Conservation (phyloP, 768 basidiomycete genomes). For the Cystobasidium onofrii region DNA sequence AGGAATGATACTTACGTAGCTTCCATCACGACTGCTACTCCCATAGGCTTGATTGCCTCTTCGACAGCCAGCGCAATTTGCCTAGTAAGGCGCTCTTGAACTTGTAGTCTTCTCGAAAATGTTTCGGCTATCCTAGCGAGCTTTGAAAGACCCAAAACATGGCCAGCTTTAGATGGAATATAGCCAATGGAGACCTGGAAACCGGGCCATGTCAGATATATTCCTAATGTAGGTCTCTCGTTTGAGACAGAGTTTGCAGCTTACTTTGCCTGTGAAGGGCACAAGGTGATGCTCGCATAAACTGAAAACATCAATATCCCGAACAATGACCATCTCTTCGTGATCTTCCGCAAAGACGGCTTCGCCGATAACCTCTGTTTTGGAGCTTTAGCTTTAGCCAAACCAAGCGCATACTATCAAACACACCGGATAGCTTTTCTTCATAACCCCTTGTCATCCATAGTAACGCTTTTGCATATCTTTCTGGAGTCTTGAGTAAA, state of each 20-base stretch:
- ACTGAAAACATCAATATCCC: conserved; percentile 93
- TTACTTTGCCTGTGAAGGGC: conserved; percentile 91
- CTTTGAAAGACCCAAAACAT: conserved; percentile 86
- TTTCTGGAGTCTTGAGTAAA: conserved; percentile 77
- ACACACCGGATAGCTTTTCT: conserved; percentile 73
- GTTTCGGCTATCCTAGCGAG: conserved; percentile 95
- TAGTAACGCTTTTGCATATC: conserved; percentile 92
- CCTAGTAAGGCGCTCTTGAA: conserved; percentile 93
- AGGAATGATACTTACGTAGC: conserved; percentile 64
- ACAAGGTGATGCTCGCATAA: conserved; percentile 98
- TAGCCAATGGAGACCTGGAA: conserved; percentile 89
- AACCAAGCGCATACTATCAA: not conserved
- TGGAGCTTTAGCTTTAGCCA: not conserved
- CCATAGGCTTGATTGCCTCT: conserved; percentile 93
- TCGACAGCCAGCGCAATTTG: conserved; percentile 97
- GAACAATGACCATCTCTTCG: conserved; percentile 98
- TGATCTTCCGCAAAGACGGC: conserved; percentile 98
- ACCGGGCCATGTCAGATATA: too few relatives aligned
- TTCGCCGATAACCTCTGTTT: conserved; percentile 89
- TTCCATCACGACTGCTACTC: conserved; percentile 99
- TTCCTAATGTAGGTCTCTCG: too few relatives aligned
- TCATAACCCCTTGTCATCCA: conserved; percentile 99
- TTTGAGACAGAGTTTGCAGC: conserved; percentile 45
- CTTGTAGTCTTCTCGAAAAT: conserved; percentile 87
- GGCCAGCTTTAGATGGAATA: conserved; percentile 73